Percentiles rank a stretch among this genome's conserved stretches.
Conservation (phyloP, 495 filamentous ascomycete species). For the Neurospora pannonica region DNA sequence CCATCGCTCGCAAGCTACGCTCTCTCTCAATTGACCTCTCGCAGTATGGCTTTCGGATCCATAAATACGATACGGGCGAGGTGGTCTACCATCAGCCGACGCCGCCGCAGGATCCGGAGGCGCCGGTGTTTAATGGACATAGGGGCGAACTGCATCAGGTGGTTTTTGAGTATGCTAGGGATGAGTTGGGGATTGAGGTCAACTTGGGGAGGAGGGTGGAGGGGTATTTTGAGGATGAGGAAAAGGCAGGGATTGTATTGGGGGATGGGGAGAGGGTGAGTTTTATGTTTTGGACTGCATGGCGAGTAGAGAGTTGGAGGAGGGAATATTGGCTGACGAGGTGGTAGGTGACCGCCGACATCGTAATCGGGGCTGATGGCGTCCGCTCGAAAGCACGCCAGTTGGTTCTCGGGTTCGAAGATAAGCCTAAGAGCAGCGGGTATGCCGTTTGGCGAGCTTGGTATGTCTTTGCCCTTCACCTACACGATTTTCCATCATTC, state of each 20-base stretch:
- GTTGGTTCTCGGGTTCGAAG: slow-evolving; percentile 48
- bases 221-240: slow-evolving; percentile 48
- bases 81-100: slow-evolving; percentile 46
- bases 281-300: too few relatives aligned
- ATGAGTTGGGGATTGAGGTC: slow-evolving; percentile 47
- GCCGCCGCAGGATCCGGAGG: slow-evolving; percentile 33
- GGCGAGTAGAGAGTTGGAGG: too few relatives aligned
- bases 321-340: too few relatives aligned
- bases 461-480: slow-evolving; percentile 16
- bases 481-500: too few relatives aligned
- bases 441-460: slow-evolving; percentile 54
- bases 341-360: slow-evolving; percentile 32
- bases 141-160: slow-evolving; percentile 50
- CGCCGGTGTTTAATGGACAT: slow-evolving; percentile 52
- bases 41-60: slow-evolving; percentile 48
- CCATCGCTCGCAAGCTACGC: slow-evolving; percentile 37
- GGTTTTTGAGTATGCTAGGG: slow-evolving; percentile 47
- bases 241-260: slow-evolving; percentile 43
- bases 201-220: slow-evolving; percentile 41
- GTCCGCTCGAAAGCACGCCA: slow-evolving; percentile 51
- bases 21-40: slow-evolving; percentile 42
- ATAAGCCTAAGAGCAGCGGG: slow-evolving; percentile 49
- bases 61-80: slow-evolving; percentile 53
- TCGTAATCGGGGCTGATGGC: slow-evolving; percentile 53
- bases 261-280: slow-evolving; percentile 38